Evolutionary conservation across 345 rosid species (phyloP).

Genomic region (Eucalyptus dawsonii): DNA sequence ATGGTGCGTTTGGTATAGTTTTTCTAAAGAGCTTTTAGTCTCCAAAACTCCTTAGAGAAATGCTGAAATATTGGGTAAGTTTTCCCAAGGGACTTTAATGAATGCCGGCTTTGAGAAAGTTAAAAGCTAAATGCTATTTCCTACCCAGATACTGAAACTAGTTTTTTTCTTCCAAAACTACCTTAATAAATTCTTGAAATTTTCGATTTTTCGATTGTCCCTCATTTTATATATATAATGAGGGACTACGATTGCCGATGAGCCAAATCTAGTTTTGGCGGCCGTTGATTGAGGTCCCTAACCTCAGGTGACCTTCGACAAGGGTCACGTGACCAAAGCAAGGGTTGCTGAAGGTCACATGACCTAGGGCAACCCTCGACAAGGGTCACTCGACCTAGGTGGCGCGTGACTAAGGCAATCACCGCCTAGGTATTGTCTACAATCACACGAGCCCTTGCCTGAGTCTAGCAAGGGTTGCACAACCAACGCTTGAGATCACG

Average conservation of each 20-base stretch:
- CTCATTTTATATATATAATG: no score
- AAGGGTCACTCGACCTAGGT: rapidly evolving
- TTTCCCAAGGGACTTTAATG: rapidly evolving
- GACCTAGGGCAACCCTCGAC: no score
- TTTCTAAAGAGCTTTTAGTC: rapidly evolving
- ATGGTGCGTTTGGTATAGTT: rapidly evolving
- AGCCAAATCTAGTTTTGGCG: rapidly evolving
- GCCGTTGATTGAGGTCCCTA: rapidly evolving
- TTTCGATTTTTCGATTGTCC: rapidly evolving
- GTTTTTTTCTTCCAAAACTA: no score
- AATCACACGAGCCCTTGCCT: rapidly evolving
- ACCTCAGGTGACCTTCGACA: rapidly evolving
- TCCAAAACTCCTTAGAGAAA: rapidly evolving
- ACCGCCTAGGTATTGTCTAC: rapidly evolving
- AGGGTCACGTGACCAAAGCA: rapidly evolving
- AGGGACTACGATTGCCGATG: rapidly evolving
- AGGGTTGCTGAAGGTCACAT: rapidly evolving
- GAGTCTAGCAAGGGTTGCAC: rapidly evolving
- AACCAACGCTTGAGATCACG: rapidly evolving
- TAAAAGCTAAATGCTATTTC: rapidly evolving
- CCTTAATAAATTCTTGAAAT: rapidly evolving
- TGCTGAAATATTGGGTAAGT: rapidly evolving
- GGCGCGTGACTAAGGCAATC: rapidly evolving
- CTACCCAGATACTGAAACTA: rapidly evolving
- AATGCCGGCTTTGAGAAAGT: rapidly evolving